A percentile compares a stretch with the other conserved stretches of the same genome.
These are phyloP conservation scores for Saccharum officinarum DNA, from an alignment of 176 grass and related monocot species.

Conservation along the genomic window DNA sequence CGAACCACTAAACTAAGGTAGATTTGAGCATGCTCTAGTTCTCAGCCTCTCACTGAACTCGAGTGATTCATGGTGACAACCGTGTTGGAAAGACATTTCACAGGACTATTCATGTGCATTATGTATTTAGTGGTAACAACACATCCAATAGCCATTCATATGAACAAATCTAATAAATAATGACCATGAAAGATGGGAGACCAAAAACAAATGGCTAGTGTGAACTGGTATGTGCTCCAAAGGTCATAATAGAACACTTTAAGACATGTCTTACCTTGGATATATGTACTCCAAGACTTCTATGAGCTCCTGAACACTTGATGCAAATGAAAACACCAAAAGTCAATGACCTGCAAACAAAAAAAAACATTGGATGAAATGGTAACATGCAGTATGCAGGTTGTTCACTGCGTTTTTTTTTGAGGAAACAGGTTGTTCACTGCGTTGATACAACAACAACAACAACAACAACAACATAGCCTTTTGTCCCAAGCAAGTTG, in stretches of 20 bases:
- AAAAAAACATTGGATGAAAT: conserved; percentile 3
- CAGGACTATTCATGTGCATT: neutral
- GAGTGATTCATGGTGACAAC: conserved; percentile 17
- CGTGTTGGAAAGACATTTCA: neutral
- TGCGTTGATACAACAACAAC: too few relatives aligned
- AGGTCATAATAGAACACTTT: neutral
- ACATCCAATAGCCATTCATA: neutral
- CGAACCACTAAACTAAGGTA: neutral
- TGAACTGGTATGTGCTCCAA: neutral
- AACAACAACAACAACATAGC: too few relatives aligned
- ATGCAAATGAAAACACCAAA: conserved; percentile 97
- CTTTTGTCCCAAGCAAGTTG: too few relatives aligned
- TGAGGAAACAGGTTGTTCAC: neutral
- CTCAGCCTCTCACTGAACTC: neutral
- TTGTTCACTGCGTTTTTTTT: neutral
- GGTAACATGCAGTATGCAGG: conserved; percentile 6
- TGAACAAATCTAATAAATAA: neutral
- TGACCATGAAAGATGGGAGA: conserved; percentile 18
- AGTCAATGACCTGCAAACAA: conserved; percentile 64
- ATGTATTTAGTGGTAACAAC: neutral
- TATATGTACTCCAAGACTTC: conserved; percentile 95
- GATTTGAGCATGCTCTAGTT: neutral
- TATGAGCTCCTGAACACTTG: conserved; percentile 96
- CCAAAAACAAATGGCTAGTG: neutral
- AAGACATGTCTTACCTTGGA: conserved; percentile 60